These are phyloP conservation scores for Microsporum audouinii DNA, from an alignment of 2,329 filamentous ascomycete genomes.

Conservation along the genomic window DNA sequence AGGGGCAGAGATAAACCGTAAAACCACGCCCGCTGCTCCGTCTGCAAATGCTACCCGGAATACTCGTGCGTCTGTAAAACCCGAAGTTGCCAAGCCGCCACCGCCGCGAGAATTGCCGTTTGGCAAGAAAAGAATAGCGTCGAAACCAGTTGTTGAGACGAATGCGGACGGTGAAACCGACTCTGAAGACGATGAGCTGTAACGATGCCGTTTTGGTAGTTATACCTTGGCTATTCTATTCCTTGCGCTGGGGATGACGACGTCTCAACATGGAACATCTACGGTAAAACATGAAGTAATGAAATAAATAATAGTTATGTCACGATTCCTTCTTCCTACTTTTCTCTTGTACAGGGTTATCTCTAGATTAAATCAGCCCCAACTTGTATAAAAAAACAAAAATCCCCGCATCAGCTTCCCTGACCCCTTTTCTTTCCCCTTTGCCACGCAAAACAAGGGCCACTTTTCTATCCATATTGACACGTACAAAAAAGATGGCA, in stretches of 20 bases:
- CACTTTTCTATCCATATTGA: constrained; percentile 1
- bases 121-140: constrained; percentile 13
- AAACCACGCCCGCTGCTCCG: background rate
- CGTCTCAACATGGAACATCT: background rate
- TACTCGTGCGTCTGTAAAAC: background rate
- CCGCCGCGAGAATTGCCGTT: constrained; percentile 36
- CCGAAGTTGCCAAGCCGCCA: constrained; percentile 21
- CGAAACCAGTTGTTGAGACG: constrained; percentile 7
- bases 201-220: background rate
- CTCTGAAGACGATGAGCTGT: constrained; percentile 35
- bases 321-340: background rate
- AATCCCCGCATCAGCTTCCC: background rate
- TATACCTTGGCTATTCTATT: background rate
- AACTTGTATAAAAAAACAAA: background rate
- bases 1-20: background rate
- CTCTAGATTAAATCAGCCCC: background rate
- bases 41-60: background rate
- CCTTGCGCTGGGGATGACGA: background rate
- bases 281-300: background rate
- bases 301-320: background rate
- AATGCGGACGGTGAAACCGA: constrained; percentile 19
- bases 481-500: background rate
- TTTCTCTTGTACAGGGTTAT: constrained; percentile 5
- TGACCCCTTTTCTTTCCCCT: background rate
- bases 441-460: background rate